Evolutionary conservation across 306 rosid genomes (phyloP).

Genomic region (Cucurbita pepo): DNA sequence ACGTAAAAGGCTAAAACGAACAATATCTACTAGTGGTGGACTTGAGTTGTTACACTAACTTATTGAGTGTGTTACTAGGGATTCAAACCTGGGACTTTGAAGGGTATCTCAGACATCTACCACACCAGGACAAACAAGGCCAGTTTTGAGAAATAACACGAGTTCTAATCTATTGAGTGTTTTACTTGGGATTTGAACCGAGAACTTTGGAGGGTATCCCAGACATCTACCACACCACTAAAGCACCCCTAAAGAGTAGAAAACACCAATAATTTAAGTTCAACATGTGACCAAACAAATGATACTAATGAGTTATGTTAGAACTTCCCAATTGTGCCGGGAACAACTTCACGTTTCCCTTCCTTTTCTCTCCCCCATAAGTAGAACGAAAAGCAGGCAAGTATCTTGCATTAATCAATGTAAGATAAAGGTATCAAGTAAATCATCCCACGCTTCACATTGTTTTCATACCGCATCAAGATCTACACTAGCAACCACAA

Average conservation of each 20-base stretch:
- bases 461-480: slow-evolving; percentile 62
- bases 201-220: neutral
- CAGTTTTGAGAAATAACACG: neutral
- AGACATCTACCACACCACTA: neutral
- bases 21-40: no score
- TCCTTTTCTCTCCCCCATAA: neutral
- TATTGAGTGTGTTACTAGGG: no score
- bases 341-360: neutral
- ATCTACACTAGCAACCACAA: slow-evolving; percentile 77
- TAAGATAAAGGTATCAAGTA: neutral
- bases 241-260: neutral
- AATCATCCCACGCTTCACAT: neutral
- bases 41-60: no score
- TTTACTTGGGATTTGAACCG: neutral
- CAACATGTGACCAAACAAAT: neutral
- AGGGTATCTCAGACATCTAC: no score
- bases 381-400: neutral
- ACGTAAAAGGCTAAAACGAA: no score
- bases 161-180: neutral
- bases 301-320: neutral
- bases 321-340: neutral
- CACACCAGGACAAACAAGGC: neutral
- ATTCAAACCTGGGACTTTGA: no score
- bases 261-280: neutral
- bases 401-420: neutral